Conservation (phyloP, 2,329 filamentous ascomycete species). For the Bimuria novae-zelandiae region DNA sequence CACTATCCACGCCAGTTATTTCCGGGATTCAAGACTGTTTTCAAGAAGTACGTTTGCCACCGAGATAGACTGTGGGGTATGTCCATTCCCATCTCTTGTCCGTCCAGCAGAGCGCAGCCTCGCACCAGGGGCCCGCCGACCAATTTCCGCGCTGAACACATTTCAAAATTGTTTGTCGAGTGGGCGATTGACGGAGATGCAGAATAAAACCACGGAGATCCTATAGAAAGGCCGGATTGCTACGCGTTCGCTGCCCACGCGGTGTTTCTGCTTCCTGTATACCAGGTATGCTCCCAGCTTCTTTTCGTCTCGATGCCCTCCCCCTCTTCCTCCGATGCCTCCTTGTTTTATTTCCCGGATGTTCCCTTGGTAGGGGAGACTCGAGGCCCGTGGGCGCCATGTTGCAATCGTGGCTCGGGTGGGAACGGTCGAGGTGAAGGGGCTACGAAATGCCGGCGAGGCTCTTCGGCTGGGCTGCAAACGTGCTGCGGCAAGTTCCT, state of each 20-base stretch:
- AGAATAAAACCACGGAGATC: constrained; percentile 34
- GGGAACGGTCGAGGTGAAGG: background rate
- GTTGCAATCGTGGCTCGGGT: background rate
- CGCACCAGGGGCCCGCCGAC: background rate
- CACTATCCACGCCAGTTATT: constrained; percentile 32
- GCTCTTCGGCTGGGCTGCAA: background rate
- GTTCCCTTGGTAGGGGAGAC: background rate
- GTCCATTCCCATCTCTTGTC: background rate
- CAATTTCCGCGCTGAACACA: background rate
- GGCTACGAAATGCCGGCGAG: background rate
- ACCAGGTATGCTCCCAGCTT: constrained; percentile 36
- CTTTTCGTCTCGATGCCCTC: background rate
- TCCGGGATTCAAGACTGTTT: constrained; percentile 29
- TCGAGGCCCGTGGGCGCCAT: background rate
- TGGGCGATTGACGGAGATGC: constrained; percentile 12
- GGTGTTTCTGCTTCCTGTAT: constrained; percentile 33
- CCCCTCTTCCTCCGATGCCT: constrained; percentile 2
- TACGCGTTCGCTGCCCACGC: constrained; percentile 29
- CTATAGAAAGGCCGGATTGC: constrained; percentile 40
- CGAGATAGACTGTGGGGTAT: constrained; percentile 24
- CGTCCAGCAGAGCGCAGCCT: background rate
- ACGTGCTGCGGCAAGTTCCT: background rate
- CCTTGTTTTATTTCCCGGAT: background rate
- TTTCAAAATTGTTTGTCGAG: background rate
- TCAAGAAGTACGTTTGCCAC: constrained; percentile 26